Evolutionary conservation across 441 rosid species (phyloP).

Genomic region (Mallotus japonicus): DNA sequence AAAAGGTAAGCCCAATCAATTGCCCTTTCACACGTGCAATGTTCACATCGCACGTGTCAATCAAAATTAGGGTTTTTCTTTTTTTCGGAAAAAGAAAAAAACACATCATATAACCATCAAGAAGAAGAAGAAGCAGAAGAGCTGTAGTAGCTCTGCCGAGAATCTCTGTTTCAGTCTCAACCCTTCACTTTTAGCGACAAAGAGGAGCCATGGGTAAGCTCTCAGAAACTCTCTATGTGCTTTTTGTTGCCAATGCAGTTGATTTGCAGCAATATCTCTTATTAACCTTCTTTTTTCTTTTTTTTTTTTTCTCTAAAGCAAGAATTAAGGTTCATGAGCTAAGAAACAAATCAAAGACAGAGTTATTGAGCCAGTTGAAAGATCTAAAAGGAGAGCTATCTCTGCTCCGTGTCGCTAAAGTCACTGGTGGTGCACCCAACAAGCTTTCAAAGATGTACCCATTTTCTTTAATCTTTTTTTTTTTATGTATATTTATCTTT

Average conservation of each 20-base stretch:
- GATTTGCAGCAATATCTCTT: background rate
- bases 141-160: background rate
- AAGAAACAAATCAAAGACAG: conserved; percentile 74
- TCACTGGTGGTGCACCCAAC: conserved; percentile 96
- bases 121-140: no score
- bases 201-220: conserved; percentile 8
- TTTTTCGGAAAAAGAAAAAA: background rate
- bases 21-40: background rate
- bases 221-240: background rate
- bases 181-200: background rate
- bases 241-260: background rate
- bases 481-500: background rate
- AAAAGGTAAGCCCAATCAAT: background rate
- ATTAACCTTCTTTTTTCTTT: background rate
- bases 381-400: conserved; percentile 90
- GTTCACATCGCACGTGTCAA: background rate
- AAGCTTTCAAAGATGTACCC: conserved; percentile 89
- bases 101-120: background rate
- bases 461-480: background rate
- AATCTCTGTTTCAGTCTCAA: background rate
- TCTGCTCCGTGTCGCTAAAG: conserved; percentile 93
- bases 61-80: conserved; percentile 6
- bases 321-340: conserved; percentile 93
- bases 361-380: conserved; percentile 67
- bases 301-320: conserved; percentile 32